These are phyloP conservation scores for Gaeumannomyces tritici DNA, from an alignment of 2,329 filamentous ascomycete species.

Conservation along the genomic window DNA sequence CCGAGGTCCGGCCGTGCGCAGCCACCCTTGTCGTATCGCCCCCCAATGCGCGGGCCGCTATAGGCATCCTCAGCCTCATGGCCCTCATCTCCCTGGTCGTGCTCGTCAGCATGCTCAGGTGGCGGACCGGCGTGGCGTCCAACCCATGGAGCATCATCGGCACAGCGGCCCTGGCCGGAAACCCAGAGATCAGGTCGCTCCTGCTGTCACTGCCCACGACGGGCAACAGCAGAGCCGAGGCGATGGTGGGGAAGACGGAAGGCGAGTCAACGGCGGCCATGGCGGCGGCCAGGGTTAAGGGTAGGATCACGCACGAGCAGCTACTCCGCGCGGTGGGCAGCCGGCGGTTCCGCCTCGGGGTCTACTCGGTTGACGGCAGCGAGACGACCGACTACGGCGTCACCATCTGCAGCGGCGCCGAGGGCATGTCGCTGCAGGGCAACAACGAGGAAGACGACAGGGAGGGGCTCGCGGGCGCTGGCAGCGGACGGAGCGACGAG, in stretches of 20 bases:
- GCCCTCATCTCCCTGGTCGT: conserved; percentile 14
- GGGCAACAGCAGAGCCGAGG: background rate
- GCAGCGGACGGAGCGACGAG: background rate
- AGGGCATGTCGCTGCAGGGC: background rate
- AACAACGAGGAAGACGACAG: background rate
- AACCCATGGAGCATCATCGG: conserved; percentile 27
- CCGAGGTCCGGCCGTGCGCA: conserved; percentile 11
- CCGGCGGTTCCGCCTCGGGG: background rate
- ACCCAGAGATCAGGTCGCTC: conserved; percentile 12
- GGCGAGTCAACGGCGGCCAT: background rate
- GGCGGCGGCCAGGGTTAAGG: background rate
- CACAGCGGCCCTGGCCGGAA: conserved; percentile 16
- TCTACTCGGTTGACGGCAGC: background rate
- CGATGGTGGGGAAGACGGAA: background rate
- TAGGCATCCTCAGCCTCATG: conserved; percentile 19
- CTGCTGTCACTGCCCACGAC: background rate
- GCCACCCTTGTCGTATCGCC: conserved; percentile 19
- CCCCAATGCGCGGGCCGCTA: conserved; percentile 12
- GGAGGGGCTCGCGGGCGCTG: background rate
- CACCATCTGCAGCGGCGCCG: conserved; percentile 1
- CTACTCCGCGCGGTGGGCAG: conserved; percentile 1
- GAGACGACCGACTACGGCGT: conserved; percentile 2
- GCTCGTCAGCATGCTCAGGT: conserved; percentile 14
- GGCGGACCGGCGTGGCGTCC: conserved; percentile 20
- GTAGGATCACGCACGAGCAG: conserved; percentile 2